phyloP scores from a whole-genome alignment of 805 yeast genomes.

The Wickerhamiella lipophila region DNA sequence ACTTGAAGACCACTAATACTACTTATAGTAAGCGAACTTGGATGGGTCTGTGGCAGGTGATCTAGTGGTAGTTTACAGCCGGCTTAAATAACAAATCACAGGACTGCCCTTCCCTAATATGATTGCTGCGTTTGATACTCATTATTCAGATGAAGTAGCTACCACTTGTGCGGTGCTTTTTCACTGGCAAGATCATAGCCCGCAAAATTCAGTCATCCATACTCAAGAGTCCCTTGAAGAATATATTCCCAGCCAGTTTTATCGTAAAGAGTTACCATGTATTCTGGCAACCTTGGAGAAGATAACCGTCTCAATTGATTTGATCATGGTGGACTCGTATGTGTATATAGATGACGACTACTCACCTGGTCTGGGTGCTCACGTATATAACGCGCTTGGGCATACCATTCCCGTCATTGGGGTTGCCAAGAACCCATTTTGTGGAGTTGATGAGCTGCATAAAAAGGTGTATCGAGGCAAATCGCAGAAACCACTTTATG shows the following conservation, averaged over 20 bases:
- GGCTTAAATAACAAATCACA: no score
- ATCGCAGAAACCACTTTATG: not conserved
- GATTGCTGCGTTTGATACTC: conserved; percentile 2
- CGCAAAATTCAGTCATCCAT: not conserved
- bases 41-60: not conserved
- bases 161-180: not conserved
- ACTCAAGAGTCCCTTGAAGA: not conserved
- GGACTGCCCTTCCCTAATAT: not conserved
- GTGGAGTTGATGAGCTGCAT: not conserved
- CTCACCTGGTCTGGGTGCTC: conserved; percentile 1
- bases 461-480: not conserved
- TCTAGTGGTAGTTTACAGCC: no score
- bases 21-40: not conserved
- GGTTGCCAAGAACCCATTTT: not conserved
- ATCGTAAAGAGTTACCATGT: conserved; percentile 6
- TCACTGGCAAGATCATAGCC: not conserved
- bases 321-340: conserved; percentile 3
- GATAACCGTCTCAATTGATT: not conserved
- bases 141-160: not conserved
- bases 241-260: conserved; percentile 6
- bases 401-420: not conserved
- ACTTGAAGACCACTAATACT: no score
- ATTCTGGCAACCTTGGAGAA: not conserved
- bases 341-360: not conserved
- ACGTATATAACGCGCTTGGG: not conserved